Percentiles rank a stretch among this genome's conserved stretches.
Conservation (phyloP, 495 filamentous ascomycete species). For the Aspergillus asperescens region DNA sequence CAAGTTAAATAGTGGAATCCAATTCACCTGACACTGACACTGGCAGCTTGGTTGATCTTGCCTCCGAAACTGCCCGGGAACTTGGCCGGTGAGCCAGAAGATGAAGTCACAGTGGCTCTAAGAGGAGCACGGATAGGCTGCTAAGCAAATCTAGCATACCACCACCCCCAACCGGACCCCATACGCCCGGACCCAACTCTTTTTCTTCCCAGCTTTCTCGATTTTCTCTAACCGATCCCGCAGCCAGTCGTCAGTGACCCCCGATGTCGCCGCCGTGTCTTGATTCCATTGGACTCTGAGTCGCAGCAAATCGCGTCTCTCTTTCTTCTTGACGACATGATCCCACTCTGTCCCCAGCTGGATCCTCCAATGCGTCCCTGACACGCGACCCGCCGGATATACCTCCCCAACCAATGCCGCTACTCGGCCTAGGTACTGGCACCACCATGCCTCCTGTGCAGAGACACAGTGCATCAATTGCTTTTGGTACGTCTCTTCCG, state of each 20-base stretch:
- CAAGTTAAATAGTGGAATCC: slow-evolving; percentile 3
- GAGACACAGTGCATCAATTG: slow-evolving; percentile 40
- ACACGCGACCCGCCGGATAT: slow-evolving; percentile 49
- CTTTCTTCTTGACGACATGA: slow-evolving; percentile 21
- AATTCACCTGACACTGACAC: background rate
- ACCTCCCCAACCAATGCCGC: slow-evolving; percentile 46
- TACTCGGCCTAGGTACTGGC: slow-evolving; percentile 51
- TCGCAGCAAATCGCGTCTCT: slow-evolving; percentile 23
- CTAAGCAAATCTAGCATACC: background rate
- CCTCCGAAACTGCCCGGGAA: slow-evolving; percentile 1
- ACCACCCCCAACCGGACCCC: slow-evolving; percentile 22
- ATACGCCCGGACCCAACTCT: slow-evolving; percentile 44
- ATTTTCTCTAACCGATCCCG: slow-evolving; percentile 38
- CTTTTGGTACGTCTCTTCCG: slow-evolving; percentile 37
- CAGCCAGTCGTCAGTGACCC: slow-evolving; percentile 26
- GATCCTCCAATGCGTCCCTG: slow-evolving; percentile 23
- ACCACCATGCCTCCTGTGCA: slow-evolving; percentile 50
- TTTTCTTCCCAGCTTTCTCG: slow-evolving; percentile 56
- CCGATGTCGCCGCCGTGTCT: slow-evolving; percentile 13
- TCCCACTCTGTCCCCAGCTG: slow-evolving; percentile 30
- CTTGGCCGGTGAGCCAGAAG: slow-evolving; percentile 13
- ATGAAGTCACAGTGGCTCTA: slow-evolving; percentile 16
- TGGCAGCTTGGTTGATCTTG: background rate
- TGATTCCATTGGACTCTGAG: slow-evolving; percentile 27
- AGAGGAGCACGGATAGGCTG: background rate